Evolutionary conservation across 2,329 filamentous ascomycete species (phyloP), one percentile per base, ranked within the genome.

Genomic region (Aureobasidium sp.): DNA sequence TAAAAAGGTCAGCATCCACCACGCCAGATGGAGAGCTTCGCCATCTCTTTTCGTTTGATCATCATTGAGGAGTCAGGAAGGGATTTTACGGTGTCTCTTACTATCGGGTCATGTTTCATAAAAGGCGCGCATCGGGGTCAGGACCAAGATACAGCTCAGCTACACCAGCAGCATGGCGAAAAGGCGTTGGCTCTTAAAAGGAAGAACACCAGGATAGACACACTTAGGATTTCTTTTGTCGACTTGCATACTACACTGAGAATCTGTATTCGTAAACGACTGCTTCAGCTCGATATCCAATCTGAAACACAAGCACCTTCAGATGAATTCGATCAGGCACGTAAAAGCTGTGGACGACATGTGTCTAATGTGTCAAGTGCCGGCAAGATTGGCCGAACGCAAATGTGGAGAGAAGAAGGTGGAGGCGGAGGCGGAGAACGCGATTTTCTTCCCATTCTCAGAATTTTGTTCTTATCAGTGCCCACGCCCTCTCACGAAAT

Each of bases 161-260:
- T 58, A 47, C 55, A 58, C 15, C 55, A 58, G 55, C 55, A 42
- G 55, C 55, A 58, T 58, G 55, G 55, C 55, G 55, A 58, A 58
- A 29, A 58, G 55, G 55, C 55, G 55, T 58, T 58, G 55, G 27
- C 55, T 47, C 29, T 58, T 48, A 22, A 48, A 6, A 39, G 20
- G 42, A 34, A 44, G 27, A 39, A 7, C 34, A 48, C 42, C 55
- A 48, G 39, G 55, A 58, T 22, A 39, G 55, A 58, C 14, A 48
- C 55, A 47, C 42, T 58, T 58, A 20, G 55, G 55, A 58, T 58
- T 20, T 58, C 42, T 11, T 58, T 48, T 47, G 55, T 58, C 42
- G 20, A 22, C 2, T 42, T 57, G 29, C 22, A 44, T 55, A 52
- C 20, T 25, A 12, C 29, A 36, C 17, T 34, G 47, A 34, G 9